phyloP scores from a whole-genome alignment of 106 monocot genomes.

The Phalaenopsis equestris region DNA sequence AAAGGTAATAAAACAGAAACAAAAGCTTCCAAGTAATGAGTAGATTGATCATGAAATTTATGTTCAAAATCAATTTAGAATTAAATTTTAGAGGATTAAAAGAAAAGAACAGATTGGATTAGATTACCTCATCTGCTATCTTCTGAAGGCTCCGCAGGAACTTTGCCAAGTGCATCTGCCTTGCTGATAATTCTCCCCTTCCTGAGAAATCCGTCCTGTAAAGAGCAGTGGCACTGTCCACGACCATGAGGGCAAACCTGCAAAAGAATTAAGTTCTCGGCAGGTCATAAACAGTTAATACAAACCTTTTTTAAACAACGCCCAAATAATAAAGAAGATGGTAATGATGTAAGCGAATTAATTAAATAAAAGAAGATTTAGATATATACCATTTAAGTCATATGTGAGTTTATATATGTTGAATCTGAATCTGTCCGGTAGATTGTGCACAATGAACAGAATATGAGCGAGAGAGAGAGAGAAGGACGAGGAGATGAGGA shows the following conservation, averaged over 20 bases:
- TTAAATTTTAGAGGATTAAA: neutral
- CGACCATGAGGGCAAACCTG: slow-evolving; percentile 77
- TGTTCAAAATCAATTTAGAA: neutral
- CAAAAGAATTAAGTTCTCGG: neutral
- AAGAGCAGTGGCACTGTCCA: slow-evolving; percentile 70
- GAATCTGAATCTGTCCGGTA: no score
- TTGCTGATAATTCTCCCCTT: slow-evolving; percentile 69
- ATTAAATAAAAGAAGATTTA: no score
- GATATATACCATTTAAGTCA: no score
- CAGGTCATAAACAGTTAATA: neutral
- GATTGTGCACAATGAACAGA: no score
- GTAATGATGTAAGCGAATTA: no score
- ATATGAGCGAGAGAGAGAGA: no score
- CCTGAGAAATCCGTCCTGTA: slow-evolving; percentile 78
- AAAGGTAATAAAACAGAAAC: neutral
- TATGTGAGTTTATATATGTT: no score
- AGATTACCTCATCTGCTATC: slow-evolving; percentile 56
- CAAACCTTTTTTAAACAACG: neutral
- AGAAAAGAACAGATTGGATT: neutral
- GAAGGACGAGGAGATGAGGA: no score
- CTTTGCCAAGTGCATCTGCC: slow-evolving; percentile 72
- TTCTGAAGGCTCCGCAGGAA: slow-evolving; percentile 60
- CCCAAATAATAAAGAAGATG: neutral
- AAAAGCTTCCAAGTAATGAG: neutral
- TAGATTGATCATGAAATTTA: neutral